A percentile compares a stretch with the other conserved stretches of the same genome.
Evolutionary conservation across 2,329 filamentous ascomycete genomes (phyloP).

Genomic region (Paraphaeosphaeria sporulosa): DNA sequence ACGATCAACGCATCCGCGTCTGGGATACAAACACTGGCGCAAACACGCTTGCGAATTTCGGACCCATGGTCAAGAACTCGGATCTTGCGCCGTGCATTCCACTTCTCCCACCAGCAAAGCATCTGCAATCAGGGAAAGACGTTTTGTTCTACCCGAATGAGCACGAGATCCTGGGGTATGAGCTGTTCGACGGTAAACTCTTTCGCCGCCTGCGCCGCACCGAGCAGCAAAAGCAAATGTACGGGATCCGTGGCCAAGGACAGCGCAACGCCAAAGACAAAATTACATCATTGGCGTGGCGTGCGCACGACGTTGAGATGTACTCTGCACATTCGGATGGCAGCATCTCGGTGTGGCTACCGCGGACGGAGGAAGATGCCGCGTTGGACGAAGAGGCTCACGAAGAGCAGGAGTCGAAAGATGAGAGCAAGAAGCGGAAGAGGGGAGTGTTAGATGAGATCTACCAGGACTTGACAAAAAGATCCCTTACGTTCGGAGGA

Average conservation of each 20-base stretch:
- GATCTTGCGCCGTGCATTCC: conserved; percentile 51
- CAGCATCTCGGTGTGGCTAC: conserved; percentile 80
- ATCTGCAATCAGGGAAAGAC: conserved; percentile 66
- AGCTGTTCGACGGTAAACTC: conserved; percentile 78
- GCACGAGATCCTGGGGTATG: conserved; percentile 77
- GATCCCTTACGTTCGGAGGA: conserved; percentile 67
- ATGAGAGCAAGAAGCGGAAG: conserved; percentile 66
- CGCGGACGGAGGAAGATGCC: conserved; percentile 61
- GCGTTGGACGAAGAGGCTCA: conserved; percentile 53
- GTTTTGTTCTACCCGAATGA: conserved; percentile 81
- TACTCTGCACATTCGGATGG: conserved; percentile 88
- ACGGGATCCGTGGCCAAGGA: conserved; percentile 45
- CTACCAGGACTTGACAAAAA: conserved; percentile 77
- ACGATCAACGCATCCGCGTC: conserved; percentile 84
- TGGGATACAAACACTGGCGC: conserved; percentile 84
- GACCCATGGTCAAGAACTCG: conserved; percentile 78
- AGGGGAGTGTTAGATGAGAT: conserved; percentile 81
- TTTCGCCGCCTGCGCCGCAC: conserved; percentile 74
- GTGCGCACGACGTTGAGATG: conserved; percentile 72
- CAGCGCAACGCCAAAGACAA: conserved; percentile 50
- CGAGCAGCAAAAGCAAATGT: conserved; percentile 40
- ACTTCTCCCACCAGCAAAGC: conserved; percentile 65
- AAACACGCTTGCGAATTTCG: conserved; percentile 89
- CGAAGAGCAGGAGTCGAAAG: conserved; percentile 42
- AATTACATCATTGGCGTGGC: conserved; percentile 80